Evolutionary conservation across 140 eudicot genomes (phyloP), one percentile per base, ranked within the genome.

Genomic region (Bidens hawaiensis): DNA sequence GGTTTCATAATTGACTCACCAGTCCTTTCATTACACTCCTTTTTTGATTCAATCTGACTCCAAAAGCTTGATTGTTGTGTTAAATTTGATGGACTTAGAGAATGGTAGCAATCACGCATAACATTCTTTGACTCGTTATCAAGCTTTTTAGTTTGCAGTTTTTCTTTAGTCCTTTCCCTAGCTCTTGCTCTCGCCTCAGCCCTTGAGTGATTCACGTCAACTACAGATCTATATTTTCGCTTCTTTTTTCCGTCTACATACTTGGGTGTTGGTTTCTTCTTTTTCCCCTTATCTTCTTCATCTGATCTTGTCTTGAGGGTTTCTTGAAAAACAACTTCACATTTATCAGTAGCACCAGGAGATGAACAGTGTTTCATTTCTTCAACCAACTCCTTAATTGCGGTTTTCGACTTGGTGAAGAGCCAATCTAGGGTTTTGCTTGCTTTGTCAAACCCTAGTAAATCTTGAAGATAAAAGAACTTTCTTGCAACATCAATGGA

Each of bases 181-280:
- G 88, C 88, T 62, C 88, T 71, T 14, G 68, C 82, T 64, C 88
- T 78, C 49, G 88, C 88, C 67, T 60, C 75, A 23, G 65, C 75
- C 62, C 83, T 82, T 3, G 58, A 56, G 42, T 63, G 74, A n/a
- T 69, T 54, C n/a, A 16, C 56, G 40, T 26, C 13, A 11, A 10
- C 18, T 13, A 33, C 70, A 40, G 57, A 46, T 71, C 54, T 40
- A 36, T 61, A 19, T 31, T 64, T 21, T 23, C 17, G 65, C 11
- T 56, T 72, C 67, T 12, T 28, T 55, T 64, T 72, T 5, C 25
- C 67, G 5, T 58, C 47, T 0, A 55, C 31, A 63, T n/a, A 13
- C 30, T 38, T 62, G 9, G 21, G 2, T 26, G 15, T 52, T 7
- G 64, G 30, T 25, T 38, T 40, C n/a, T n/a, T n/a, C 54, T 51